Evolutionary conservation across 352 stramenopile genomes (phyloP).

Genomic region (Phytophthora constricta): DNA sequence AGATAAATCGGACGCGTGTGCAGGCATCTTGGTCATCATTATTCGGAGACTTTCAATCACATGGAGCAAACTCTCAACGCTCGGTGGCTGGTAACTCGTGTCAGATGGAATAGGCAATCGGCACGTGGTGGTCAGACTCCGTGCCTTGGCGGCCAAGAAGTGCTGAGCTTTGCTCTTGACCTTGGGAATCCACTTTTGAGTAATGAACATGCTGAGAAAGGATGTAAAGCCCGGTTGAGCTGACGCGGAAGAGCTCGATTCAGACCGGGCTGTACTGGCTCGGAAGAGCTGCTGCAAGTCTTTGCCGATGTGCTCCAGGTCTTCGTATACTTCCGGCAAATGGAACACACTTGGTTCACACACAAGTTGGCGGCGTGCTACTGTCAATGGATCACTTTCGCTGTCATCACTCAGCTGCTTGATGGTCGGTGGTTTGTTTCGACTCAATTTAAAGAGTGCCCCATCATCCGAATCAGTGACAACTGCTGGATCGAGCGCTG

Average conservation of each 20-base stretch:
- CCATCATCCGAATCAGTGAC: constrained; percentile 17
- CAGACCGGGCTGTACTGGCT: constrained; percentile 17
- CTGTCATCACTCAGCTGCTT: constrained; percentile 36
- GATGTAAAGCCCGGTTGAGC: constrained; percentile 45
- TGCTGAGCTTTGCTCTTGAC: constrained; percentile 76
- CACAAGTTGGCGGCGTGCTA: constrained; percentile 37
- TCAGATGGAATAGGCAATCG: constrained; percentile 69
- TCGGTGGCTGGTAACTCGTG: constrained; percentile 78
- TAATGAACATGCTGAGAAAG: constrained; percentile 75
- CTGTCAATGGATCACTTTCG: constrained; percentile 29
- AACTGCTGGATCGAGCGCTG: constrained; percentile 27
- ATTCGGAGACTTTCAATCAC: constrained; percentile 66
- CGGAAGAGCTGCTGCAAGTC: constrained; percentile 63
- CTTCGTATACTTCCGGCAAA: constrained; percentile 74
- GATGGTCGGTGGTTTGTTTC: constrained; percentile 56
- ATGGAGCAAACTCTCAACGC: constrained; percentile 78
- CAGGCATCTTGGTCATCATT: constrained; percentile 79
- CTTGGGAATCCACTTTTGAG: constrained; percentile 78
- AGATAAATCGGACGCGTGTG: constrained; percentile 64
- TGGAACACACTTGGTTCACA: constrained; percentile 83
- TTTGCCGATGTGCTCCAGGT: constrained; percentile 66
- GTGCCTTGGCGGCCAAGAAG: constrained; percentile 66
- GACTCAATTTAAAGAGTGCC: constrained; percentile 70
- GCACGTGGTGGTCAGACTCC: constrained; percentile 46
- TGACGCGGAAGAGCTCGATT: constrained; percentile 9